Evolutionary conservation across 2,329 filamentous ascomycete genomes (phyloP).

Genomic region (Colletotrichum sp.): DNA sequence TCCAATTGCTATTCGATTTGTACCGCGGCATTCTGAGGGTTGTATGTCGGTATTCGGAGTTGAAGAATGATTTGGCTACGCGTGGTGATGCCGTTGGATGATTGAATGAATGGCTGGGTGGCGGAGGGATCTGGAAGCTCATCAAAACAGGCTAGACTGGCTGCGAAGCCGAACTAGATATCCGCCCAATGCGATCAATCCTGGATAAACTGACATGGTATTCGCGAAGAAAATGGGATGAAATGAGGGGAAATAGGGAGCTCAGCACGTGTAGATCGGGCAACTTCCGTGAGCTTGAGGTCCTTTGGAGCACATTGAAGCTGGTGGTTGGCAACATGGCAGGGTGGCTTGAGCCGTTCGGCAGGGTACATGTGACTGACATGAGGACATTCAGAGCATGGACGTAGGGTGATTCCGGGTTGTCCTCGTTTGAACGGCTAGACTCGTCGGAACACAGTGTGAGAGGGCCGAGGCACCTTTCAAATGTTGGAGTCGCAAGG

Average conservation of each 20-base stretch:
- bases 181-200: conserved; percentile 7
- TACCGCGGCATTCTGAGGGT: neutral
- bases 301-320: neutral
- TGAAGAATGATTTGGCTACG: neutral
- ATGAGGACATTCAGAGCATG: neutral
- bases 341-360: neutral
- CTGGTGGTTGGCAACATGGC: neutral
- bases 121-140: conserved; percentile 1
- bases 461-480: conserved; percentile 5
- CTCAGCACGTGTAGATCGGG: neutral
- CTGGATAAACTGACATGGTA: neutral
- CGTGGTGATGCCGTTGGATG: neutral
- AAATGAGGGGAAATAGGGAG: neutral
- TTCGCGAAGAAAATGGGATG: neutral
- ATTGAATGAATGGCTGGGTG: neutral
- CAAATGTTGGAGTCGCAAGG: neutral
- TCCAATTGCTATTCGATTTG: neutral
- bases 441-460: neutral
- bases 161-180: conserved; percentile 19
- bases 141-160: conserved; percentile 18
- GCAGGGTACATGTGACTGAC: conserved; percentile 6
- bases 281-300: conserved; percentile 8
- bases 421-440: neutral
- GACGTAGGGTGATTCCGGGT: neutral
- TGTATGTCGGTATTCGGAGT: neutral